Evolutionary conservation across 179 eudicot genomes (phyloP), one percentile per base, ranked within the genome.

Genomic region (Actinidia polygama): DNA sequence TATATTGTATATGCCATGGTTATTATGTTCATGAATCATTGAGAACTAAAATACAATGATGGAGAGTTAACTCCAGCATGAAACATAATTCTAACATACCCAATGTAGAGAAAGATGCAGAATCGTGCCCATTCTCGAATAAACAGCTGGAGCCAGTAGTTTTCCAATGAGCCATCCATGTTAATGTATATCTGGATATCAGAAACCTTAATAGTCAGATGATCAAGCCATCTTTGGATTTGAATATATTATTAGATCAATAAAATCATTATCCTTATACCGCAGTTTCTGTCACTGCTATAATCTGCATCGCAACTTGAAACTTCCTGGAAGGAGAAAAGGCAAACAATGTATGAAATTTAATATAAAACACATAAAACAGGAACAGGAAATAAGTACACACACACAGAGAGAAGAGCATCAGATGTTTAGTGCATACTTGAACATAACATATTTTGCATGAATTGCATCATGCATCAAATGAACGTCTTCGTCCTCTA

Each of bases 61-160:
- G 61, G 12, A 36, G 15, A 40, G 21, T 78, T 30, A 67, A 67
- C 6, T 73, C 75, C 75, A 44, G 18, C 36, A 69, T 24, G 54
- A 16, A 21, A 8, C 23, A 0, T 36, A 79, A 19, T 8, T 26
- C 50, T 46, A 50, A 58, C 87, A 78, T 88, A 96, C 99, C 99
- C 99, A 10, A 96, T 89, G 68, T 93, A 96, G 54, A 93, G 79
- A 83, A 96, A 93, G 85, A 96, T 91, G 89, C 95, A 93, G 47
- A 89, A 91, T 53, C 91, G 97, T 30, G 95, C 91, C 94, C 95
- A 95, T 89, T 96, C 99, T 82, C 99, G 91, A 83, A 91, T 85
- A 64, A 95, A 79, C 83, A 95, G 82, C 77, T 98, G 92, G 63
- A 95, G 80, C 99, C 99, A 96, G 84, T 89, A 96, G 83, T 85